Base-by-base conservation (phyloP, 495 filamentous ascomycete species). In the Tetracladium setigerum region DNA sequence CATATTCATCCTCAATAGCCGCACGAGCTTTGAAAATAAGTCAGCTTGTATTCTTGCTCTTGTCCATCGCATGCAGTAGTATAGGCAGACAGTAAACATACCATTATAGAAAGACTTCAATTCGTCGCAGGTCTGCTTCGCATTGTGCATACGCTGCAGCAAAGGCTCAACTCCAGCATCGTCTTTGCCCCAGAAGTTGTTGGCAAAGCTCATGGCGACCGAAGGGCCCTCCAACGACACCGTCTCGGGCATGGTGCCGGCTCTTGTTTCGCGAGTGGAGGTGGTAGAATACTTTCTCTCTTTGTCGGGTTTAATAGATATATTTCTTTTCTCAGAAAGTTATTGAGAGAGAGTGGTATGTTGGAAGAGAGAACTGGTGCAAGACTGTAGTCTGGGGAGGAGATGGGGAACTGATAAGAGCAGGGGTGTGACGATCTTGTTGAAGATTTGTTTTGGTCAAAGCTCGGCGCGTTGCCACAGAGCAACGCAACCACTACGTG, bases 121-220 rank as follows among this genome's bases (percentile, higher is more conserved):
- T 65, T 99, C 94, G 60, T 99, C 94, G 63, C 85, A 92, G 10
- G 94, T 96, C 50, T 84, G 76, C 72, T 99, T 99, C 30, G 94
- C 85, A 71, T 82, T 84, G 62, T 91, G 87, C 87, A 99, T 95
- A 60, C 94, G 90, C 62, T 94, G 88, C 35, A 99, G 77, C 66
- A 99, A 79, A 45, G 94, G 94, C 37, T 74, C 73, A 55, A 97
- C 86, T 54, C 94, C 94, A 34, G 94, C 94, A 72, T 99, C 94
- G 64, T 99, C 89, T 73, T 91, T 96, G 50, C 94, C 94, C 94
- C 94, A 99, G 68, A 99, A 99, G 63, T 99, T 97, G 69, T 97
- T 97, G 58, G 94, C 89, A 67, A 97, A 77, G 50, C 72, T 76
- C 46, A 76, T 62, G 46, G 67, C 58, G 15, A 72, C 68, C 41